These are phyloP conservation scores for Cladobotryum mycophilum DNA, from an alignment of 2,329 filamentous ascomycete species.

Conservation along the genomic window DNA sequence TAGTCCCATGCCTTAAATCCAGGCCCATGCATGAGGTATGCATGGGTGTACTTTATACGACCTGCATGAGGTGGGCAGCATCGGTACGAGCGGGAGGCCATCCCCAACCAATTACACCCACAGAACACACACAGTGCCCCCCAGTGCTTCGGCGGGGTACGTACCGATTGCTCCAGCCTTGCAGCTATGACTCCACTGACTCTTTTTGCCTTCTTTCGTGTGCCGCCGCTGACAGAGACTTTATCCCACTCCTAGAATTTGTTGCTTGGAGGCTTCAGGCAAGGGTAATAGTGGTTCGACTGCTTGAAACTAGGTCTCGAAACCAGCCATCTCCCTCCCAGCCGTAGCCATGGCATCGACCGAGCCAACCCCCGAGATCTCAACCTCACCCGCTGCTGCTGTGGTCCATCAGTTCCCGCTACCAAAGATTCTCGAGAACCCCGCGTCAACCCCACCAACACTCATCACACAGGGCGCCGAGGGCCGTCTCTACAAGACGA, in stretches of 20 bases:
- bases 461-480: slow-evolving; percentile 93
- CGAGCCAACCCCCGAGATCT: background rate
- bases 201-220: background rate
- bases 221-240: background rate
- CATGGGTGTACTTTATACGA: background rate
- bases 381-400: slow-evolving; percentile 4
- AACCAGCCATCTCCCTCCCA: background rate
- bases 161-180: background rate
- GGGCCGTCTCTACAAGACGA: slow-evolving; percentile 84
- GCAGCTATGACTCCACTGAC: background rate
- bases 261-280: too few relatives aligned
- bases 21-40: too few relatives aligned
- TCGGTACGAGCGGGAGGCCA: background rate
- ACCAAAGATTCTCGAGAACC: slow-evolving; percentile 58
- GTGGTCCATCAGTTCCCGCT: slow-evolving; percentile 40
- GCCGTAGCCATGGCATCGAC: slow-evolving; percentile 2
- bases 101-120: background rate
- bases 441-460: slow-evolving; percentile 50
- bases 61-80: slow-evolving; percentile 3
- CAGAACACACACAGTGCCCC: background rate
- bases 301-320: background rate
- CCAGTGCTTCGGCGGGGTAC: background rate
- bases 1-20: too few relatives aligned
- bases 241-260: too few relatives aligned
- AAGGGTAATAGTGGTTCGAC: background rate